Evolutionary conservation across 768 basidiomycete genomes (phyloP).

Genomic region (Fomitopsis pulvina): DNA sequence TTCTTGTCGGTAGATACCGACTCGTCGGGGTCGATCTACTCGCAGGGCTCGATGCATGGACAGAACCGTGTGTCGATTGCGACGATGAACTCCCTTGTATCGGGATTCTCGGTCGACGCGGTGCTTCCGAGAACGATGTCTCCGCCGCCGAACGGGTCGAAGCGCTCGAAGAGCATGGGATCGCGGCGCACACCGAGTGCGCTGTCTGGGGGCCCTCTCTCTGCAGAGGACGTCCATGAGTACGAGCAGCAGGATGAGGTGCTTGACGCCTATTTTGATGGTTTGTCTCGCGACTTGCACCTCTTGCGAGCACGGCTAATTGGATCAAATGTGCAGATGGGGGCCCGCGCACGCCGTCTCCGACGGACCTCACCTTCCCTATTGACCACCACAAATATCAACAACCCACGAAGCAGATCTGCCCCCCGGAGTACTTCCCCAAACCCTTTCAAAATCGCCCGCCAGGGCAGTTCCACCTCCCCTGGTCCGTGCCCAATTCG

Average conservation of each 20-base stretch:
- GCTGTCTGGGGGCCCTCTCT: slow-evolving; percentile 10
- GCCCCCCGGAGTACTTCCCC: slow-evolving; percentile 24
- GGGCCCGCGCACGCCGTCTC: slow-evolving; percentile 10
- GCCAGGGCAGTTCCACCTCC: slow-evolving; percentile 23
- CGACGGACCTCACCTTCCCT: slow-evolving; percentile 3
- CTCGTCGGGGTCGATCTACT: slow-evolving; percentile 7
- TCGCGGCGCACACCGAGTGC: slow-evolving; percentile 12
- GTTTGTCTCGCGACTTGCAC: slow-evolving; percentile 17
- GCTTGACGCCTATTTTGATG: slow-evolving; percentile 36
- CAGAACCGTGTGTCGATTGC: slow-evolving; percentile 18
- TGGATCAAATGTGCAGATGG: slow-evolving; percentile 11
- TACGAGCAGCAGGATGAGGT: slow-evolving; percentile 26
- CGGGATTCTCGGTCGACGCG: slow-evolving; percentile 24
- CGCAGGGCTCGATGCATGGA: background rate
- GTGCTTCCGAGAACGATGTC: slow-evolving; percentile 17
- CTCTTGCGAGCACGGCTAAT: background rate
- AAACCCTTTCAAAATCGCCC: slow-evolving; percentile 25
- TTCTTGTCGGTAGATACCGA: background rate
- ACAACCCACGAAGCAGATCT: slow-evolving; percentile 11
- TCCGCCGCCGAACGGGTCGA: slow-evolving; percentile 8
- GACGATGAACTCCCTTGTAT: slow-evolving; percentile 24
- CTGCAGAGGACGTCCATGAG: slow-evolving; percentile 22
- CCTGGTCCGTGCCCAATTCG: slow-evolving; percentile 16
- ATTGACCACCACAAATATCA: slow-evolving; percentile 14
- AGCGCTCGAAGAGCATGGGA: slow-evolving; percentile 17